A percentile compares a stretch with the other conserved stretches of the same genome.
phyloP scores from a whole-genome alignment of 352 stramenopile genomes.

The Halophytophthora polymorphica region DNA sequence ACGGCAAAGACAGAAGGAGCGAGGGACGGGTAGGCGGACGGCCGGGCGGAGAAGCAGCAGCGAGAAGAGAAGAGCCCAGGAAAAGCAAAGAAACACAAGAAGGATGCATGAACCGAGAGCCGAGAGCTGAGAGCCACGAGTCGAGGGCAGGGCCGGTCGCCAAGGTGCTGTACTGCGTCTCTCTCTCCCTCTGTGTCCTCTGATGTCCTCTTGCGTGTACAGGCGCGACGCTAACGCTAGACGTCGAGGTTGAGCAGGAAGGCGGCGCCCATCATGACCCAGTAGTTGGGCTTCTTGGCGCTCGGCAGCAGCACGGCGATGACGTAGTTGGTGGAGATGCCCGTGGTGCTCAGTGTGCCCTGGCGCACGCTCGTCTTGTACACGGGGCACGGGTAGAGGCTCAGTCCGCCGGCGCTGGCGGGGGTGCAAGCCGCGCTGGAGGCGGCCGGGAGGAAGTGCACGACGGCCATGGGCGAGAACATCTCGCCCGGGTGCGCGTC shows the following conservation, averaged over 20 bases:
- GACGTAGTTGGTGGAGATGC: constrained; percentile 94
- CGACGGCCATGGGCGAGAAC: constrained; percentile 87
- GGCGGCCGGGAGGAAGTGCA: constrained; percentile 89
- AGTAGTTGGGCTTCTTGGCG: constrained; percentile 79
- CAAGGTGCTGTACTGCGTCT: too few species aligned
- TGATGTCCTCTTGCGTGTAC: too few species aligned
- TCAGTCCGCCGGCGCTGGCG: constrained; percentile 3
- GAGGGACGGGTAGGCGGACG: too few species aligned
- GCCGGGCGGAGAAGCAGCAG: constrained; percentile 1
- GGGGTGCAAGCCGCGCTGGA: constrained; percentile 33
- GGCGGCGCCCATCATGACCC: constrained; percentile 91
- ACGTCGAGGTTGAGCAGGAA: constrained; percentile 92
- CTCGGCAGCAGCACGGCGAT: constrained; percentile 90
- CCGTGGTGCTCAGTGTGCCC: constrained; percentile 89
- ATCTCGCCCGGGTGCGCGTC: constrained; percentile 90
- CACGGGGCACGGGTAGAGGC: constrained; percentile 89
- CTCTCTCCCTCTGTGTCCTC: too few species aligned
- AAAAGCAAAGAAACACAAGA: not conserved
- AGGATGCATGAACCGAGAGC: not conserved
- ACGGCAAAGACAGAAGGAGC: too few species aligned
- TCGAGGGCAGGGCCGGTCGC: too few species aligned
- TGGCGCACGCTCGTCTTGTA: constrained; percentile 95
- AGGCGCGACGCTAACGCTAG: constrained; percentile 30
- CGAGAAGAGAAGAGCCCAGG: constrained; percentile 8
- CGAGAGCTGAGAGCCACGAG: constrained; percentile 3